These are phyloP conservation scores for Neofusicoccum cordaticola DNA, from an alignment of 2,329 filamentous ascomycete genomes.

Conservation along the genomic window DNA sequence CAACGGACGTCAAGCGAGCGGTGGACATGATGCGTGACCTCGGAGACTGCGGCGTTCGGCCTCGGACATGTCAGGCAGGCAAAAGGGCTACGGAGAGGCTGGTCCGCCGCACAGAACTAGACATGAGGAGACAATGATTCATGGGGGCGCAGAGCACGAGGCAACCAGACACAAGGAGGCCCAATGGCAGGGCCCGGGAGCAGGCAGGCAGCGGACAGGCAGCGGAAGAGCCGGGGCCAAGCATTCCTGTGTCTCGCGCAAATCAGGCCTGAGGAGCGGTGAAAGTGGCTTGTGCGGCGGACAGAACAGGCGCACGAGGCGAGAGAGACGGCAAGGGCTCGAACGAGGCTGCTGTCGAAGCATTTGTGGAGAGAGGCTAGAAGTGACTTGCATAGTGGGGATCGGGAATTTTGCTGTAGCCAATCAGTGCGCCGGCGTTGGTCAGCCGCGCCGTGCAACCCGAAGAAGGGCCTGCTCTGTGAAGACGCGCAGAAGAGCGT, in stretches of 20 bases:
- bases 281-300: neutral
- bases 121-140: neutral
- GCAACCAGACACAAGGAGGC: neutral
- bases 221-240: neutral
- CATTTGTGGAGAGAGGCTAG: constrained; percentile 8
- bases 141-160: neutral
- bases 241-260: neutral
- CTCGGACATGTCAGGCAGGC: neutral
- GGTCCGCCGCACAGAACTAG: neutral
- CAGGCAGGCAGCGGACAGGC: neutral
- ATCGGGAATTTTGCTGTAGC: neutral
- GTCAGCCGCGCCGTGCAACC: neutral
- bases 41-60: neutral
- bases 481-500: neutral
- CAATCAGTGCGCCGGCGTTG: constrained; percentile 2
- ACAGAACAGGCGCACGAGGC: neutral
- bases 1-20: neutral
- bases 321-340: neutral
- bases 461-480: neutral
- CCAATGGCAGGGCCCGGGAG: neutral
- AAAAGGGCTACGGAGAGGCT: neutral
- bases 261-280: neutral
- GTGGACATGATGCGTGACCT: neutral
- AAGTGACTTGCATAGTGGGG: constrained; percentile 9
- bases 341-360: neutral